Percentiles rank a stretch among this genome's conserved stretches.
Conservation (phyloP, 371 early-diverging fungal genomes). For the Actinomortierella wolfii region DNA sequence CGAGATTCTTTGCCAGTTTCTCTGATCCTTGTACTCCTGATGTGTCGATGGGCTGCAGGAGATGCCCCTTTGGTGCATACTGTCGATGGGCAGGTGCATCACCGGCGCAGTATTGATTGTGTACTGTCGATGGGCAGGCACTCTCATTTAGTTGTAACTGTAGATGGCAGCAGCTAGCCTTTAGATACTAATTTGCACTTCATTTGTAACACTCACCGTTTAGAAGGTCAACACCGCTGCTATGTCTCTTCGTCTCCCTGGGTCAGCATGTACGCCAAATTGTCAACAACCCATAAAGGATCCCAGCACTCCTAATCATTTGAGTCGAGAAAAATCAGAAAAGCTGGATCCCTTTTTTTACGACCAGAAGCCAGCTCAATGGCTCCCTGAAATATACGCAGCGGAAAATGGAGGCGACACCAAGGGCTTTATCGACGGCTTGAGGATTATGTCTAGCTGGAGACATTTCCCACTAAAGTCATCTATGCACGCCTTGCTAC, state of each 20-base stretch:
- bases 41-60: constrained; percentile 8
- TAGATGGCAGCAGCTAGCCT: not conserved
- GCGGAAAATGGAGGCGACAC: constrained; percentile 5
- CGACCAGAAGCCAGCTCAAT: not conserved
- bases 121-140: no score
- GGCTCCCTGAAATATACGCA: constrained; percentile 2
- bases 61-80: constrained; percentile 6
- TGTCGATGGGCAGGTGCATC: constrained; percentile 9
- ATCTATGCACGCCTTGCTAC: not conserved
- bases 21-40: constrained; percentile 9
- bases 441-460: not conserved
- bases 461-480: not conserved
- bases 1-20: not conserved
- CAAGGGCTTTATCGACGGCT: constrained; percentile 5
- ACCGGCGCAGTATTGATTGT: not conserved
- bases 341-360: constrained; percentile 2
- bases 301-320: not conserved
- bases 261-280: not conserved
- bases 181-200: no score
- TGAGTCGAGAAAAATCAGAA: not conserved
- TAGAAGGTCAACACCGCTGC: not conserved
- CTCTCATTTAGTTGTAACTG: no score
- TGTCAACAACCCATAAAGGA: not conserved
- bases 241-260: constrained; percentile 1
- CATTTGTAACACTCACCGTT: no score